Base-by-base conservation (phyloP, 805 yeast genomes). In the Metschnikowia lochheadii region DNA sequence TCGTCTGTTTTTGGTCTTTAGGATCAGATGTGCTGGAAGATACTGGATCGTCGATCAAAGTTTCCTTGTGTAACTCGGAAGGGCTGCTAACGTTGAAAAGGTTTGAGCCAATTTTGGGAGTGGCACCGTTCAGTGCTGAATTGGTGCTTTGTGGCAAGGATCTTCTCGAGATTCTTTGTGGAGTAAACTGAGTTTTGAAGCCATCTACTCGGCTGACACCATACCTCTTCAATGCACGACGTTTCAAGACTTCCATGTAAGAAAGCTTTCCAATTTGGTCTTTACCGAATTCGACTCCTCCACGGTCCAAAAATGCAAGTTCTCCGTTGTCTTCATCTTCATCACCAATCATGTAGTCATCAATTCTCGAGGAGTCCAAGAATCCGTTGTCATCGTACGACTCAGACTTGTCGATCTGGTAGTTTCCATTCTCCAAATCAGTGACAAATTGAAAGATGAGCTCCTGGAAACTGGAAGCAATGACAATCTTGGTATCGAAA, bases 271-370 rank as follows among this genome's bases (percentile, higher is more conserved):
- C 68, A 42, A 58, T 61, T 36, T 55, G 50, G 3, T 63, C 62
- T 40, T 60, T 60, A 38, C 66, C 66, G 41, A 73, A 71, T 57
- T 72, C 77, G 15, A 63, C 61, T 6, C 67, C 66, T 37, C 64
- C 72, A 49, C 65, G 63, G 52, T 74, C 78, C 48, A 55, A 66
- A 53, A 64, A 74, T 21, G 60, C 52, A 48, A 74, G 71, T 53
- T 74, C 77, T 6, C 78, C 78, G 54, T 70, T 67, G 41, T 65
- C 76, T 55, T 72, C 78, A 48, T 73, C 78, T 53, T 73, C 76
- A 46, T 73, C 77, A 7, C 77, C 78, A 59, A 73, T 62, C 66
- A 61, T 64, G 57, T 67, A 70, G 55, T 70, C 75, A 53, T 73
- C 77, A 49, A 66, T 62, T 50, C 78, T 64, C 6, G 69, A 58